Percentiles rank a stretch among this genome's conserved stretches.
Conservation (phyloP, 371 early-diverging fungal species). For the Mucor sp. region DNA sequence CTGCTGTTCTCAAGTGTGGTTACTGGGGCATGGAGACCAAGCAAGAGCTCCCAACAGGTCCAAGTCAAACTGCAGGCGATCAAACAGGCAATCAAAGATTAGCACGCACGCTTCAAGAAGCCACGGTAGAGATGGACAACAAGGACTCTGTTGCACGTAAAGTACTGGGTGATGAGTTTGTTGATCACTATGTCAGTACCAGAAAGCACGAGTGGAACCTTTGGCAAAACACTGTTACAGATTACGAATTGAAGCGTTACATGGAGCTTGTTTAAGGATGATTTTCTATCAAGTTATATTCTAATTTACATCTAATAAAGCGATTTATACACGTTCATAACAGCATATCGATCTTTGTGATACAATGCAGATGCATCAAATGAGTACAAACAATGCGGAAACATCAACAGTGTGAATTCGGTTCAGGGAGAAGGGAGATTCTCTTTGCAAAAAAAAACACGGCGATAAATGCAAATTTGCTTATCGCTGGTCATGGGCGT, state of each 20-base stretch:
- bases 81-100: constrained; percentile 39
- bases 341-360: no score
- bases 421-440: no score
- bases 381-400: no score
- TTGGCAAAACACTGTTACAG: constrained; percentile 78
- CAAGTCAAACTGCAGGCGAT: constrained; percentile 24
- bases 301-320: no score
- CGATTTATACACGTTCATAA: no score
- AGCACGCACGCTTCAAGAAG: constrained; percentile 70
- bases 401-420: no score
- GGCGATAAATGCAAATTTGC: no score
- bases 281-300: neutral
- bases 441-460: no score
- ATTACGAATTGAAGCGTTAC: constrained; percentile 77
- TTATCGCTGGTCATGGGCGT: no score
- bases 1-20: constrained; percentile 81
- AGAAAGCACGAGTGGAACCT: constrained; percentile 73
- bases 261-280: constrained; percentile 58
- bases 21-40: constrained; percentile 73
- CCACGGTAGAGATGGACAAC: constrained; percentile 63
- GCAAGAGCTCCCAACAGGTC: constrained; percentile 50
- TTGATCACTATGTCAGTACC: constrained; percentile 77
- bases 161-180: constrained; percentile 79
- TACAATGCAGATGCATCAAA: no score
- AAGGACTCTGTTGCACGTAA: constrained; percentile 72